Conservation (phyloP, 805 yeast genomes). For the Zygotorulaspora sp. region DNA sequence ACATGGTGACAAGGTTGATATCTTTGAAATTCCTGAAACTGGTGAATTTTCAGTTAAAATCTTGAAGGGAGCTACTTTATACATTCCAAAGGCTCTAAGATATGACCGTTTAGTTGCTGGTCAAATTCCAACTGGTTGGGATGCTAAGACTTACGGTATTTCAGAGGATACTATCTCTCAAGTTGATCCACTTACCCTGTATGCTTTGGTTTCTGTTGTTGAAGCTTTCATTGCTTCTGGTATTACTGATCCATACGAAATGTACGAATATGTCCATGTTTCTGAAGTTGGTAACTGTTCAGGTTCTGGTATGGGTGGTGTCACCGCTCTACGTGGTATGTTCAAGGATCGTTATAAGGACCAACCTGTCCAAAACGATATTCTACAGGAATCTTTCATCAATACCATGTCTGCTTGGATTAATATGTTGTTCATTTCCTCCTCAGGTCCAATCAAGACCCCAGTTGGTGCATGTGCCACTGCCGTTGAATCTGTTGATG, state of each 20-base stretch:
- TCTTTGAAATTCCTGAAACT: slow-evolving; percentile 78
- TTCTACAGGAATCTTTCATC: slow-evolving; percentile 95
- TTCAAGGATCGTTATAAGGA: slow-evolving; percentile 92
- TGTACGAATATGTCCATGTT: slow-evolving; percentile 96
- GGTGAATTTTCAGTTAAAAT: slow-evolving; percentile 90
- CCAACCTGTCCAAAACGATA: slow-evolving; percentile 93
- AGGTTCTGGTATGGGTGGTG: slow-evolving; percentile 99
- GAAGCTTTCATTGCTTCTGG: slow-evolving; percentile 94
- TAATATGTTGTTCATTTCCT: slow-evolving; percentile 91
- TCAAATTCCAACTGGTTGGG: slow-evolving; percentile 99
- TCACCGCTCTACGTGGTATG: slow-evolving; percentile 94
- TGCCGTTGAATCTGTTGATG: slow-evolving; percentile 94
- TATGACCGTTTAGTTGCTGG: slow-evolving; percentile 65
- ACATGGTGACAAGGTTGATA: slow-evolving; percentile 92
- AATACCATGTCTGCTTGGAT: slow-evolving; percentile 99
- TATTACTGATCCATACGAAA: slow-evolving; percentile 97
- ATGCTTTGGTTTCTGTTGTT: slow-evolving; percentile 86
- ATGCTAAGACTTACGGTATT: slow-evolving; percentile 91
- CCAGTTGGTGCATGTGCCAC: slow-evolving; percentile 99
- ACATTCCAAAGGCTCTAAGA: slow-evolving; percentile 73
- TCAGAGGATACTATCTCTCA: slow-evolving; percentile 87
- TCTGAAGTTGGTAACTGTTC: slow-evolving; percentile 99
- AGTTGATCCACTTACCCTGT: slow-evolving; percentile 94
- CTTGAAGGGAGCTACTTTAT: slow-evolving; percentile 87
- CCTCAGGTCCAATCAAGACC: slow-evolving; percentile 98